Evolutionary conservation across 257 asterid genomes (phyloP), one percentile per base, ranked within the genome.

Genomic region (Ligustrum vulgare): DNA sequence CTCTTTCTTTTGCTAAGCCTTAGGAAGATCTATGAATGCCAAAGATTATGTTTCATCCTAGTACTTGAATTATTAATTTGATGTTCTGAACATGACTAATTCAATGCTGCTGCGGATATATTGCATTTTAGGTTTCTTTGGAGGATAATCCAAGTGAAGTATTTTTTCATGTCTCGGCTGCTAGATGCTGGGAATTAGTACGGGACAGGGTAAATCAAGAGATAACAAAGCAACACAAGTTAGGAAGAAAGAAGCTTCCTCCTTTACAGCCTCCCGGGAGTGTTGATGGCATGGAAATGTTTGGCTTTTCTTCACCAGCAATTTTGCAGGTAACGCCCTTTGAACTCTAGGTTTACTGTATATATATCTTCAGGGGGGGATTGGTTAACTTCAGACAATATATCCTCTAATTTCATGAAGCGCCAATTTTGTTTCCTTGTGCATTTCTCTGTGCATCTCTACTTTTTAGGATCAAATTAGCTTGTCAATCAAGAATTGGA

Each of bases 211-310:
- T 91, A 84, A 94, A 94, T 82, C 90, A 83, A 62, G 97, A 92
- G 87, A 92, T 94, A 49, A 31, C 87, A 6, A 92, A 87, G 83
- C 96, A 89, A 77, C 98, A 94, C 79, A 92, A 91, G 81, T 81
- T 92, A 36, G 97, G 96, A 79, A 90, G 72, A 75, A 64, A 11
- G 6, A 89, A 87, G 33, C 99, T 94, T 79, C 96, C 91, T 79
- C 98, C 98, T 79, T 76, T 92, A 87, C 99, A 94, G 87, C 99
- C 99, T 67, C 99, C 96, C 16, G 98, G 99, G 72, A 94, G 99
- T 85, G 77, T 91, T 43, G 98, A 92, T 67, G 99, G 99, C 79
- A 85, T 92, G 89, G 97, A 92, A 77, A 94, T 94, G 99, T 94
- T 94, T 79, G 99, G 99, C 68, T 92, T 94, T 79, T 82, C 96